These are phyloP conservation scores for Carpinus fangiana DNA, from an alignment of 306 rosid species.

Conservation along the genomic window DNA sequence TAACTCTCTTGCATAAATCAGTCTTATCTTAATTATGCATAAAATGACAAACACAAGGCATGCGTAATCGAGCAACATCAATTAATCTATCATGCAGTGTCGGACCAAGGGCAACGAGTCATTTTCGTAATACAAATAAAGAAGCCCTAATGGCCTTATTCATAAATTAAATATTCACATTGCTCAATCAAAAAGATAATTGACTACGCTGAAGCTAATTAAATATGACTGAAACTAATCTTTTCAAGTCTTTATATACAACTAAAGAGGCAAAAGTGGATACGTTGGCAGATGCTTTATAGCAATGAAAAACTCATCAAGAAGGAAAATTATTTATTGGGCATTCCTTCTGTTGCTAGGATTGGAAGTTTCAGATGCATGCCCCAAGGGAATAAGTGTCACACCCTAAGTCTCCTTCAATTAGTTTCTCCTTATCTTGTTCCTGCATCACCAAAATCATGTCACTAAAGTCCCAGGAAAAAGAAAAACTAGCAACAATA, in stretches of 20 bases:
- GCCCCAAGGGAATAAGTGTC: conserved; percentile 49
- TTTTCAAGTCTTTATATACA: conserved; percentile 20
- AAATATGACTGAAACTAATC: conserved; percentile 26
- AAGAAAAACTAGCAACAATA: not conserved
- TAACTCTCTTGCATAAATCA: not conserved
- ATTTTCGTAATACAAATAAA: conserved; percentile 21
- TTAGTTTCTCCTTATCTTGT: conserved; percentile 48
- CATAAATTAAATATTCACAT: not conserved
- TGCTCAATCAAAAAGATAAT: conserved; percentile 20
- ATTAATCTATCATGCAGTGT: conserved; percentile 20
- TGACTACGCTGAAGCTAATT: conserved; percentile 17
- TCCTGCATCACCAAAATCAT: conserved; percentile 59
- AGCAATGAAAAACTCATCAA: conserved; percentile 33
- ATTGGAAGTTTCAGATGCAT: conserved; percentile 33
- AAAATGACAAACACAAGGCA: not conserved
- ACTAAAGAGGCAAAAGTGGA: conserved; percentile 11
- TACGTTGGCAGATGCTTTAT: not conserved
- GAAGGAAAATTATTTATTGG: conserved; percentile 22
- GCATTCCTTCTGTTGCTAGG: conserved; percentile 7
- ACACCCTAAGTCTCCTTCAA: conserved; percentile 53
- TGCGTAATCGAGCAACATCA: conserved; percentile 24
- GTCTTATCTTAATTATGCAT: conserved; percentile 2
- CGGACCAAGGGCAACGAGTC: conserved; percentile 25
- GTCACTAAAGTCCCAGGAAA: conserved; percentile 2
- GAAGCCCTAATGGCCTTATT: conserved; percentile 29